Evolutionary conservation across 441 rosid genomes (phyloP), one percentile per base, ranked within the genome.

Genomic region (Pelargonium citronellum): DNA sequence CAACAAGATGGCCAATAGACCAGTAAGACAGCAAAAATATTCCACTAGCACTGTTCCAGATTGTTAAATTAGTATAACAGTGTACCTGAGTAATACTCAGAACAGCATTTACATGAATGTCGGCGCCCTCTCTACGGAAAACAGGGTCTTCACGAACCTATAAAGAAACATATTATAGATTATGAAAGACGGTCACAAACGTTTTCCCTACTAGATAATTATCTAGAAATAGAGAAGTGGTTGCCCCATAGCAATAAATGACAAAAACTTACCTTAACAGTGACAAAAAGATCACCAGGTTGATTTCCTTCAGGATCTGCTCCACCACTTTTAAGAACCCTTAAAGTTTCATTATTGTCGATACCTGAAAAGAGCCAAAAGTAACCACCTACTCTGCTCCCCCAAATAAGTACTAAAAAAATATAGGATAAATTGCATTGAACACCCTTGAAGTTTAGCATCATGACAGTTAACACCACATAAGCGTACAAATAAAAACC

Each of bases 91-190:
- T 86, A 67, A 92, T 82, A 79, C 85, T 83, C 67, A 95, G 70
- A 79, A 87, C 90, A 55, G 95, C 77, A 79, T 95, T 96, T 46
- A 92, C 97, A 73, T 92, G 98, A 82, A 92, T 87, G 74, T 91
- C 85, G 8, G 95, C 85, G 64, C 97, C 97, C 71, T 92, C 95
- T 86, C 98, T 87, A 24, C 97, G 98, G 83, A 95, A 95, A 60
- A 95, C 89, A 53, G 98, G 97, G 79, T 95, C 99, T 80, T 92
- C 95, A 37, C 89, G 89, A 51, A 95, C 96, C 99, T 95, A 73
- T 68, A 69, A 62, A 62, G 5, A 22, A 62, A 61, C n/a, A 19
- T 22, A 20, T 61, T 11, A 24, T 61, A 11, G 9, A 22, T 12
- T 61, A 20, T 61, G 1, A 62, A 10, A 20, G n/a, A 24, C 63